Percentiles rank a stretch among this genome's conserved stretches.
phyloP scores from a whole-genome alignment of 345 rosid species.

The Brassica incana region DNA sequence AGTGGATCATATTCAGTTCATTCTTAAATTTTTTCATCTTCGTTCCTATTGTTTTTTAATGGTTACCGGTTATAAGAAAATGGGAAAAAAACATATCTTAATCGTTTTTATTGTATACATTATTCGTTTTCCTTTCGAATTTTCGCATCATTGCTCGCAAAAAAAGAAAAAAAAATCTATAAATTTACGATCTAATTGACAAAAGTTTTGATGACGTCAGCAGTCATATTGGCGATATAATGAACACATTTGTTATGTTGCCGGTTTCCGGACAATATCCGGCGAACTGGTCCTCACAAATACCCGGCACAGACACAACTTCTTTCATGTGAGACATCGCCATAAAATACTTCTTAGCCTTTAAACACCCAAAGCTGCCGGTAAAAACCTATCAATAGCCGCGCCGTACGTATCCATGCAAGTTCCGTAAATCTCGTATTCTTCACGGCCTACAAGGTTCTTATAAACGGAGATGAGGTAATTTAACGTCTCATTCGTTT shows the following conservation, averaged over 20 bases:
- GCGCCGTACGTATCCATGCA: constrained; percentile 30
- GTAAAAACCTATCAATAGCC: constrained; percentile 18
- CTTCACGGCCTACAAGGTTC: background rate
- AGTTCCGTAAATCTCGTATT: constrained; percentile 3
- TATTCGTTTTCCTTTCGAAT: background rate
- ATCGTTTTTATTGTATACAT: background rate
- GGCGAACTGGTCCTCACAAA: constrained; percentile 6
- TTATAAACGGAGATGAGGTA: background rate
- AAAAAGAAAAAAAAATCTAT: background rate
- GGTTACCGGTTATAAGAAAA: too few relatives aligned
- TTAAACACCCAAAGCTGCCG: background rate
- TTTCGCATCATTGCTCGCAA: background rate
- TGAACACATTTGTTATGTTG: constrained; percentile 13
- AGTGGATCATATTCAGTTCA: too few relatives aligned
- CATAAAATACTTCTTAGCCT: constrained; percentile 7
- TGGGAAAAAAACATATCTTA: background rate
- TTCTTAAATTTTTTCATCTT: too few relatives aligned
- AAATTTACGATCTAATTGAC: background rate
- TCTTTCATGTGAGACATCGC: background rate
- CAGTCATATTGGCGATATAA: constrained; percentile 35
- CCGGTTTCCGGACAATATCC: background rate
- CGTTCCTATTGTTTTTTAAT: too few relatives aligned
- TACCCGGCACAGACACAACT: background rate
- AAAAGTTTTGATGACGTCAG: constrained; percentile 22
- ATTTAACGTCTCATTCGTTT: background rate